Evolutionary conservation across 768 basidiomycete species (phyloP).

Genomic region (Mycena leptocephala): DNA sequence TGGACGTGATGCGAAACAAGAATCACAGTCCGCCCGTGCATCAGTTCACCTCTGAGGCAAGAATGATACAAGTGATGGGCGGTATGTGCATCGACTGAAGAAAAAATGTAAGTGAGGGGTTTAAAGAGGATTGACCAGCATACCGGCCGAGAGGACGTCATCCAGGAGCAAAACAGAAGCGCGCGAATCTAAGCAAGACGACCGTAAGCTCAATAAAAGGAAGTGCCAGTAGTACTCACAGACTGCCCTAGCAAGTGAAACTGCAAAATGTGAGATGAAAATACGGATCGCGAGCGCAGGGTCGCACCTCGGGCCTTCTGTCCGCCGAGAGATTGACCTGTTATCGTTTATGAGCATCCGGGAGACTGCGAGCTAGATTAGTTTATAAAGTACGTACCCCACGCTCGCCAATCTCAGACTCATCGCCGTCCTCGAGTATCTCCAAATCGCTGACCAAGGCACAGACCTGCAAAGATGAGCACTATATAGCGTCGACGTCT

Average conservation of each 20-base stretch:
- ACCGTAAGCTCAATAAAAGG: background rate
- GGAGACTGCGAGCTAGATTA: constrained; percentile 1
- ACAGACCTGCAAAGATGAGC: constrained; percentile 52
- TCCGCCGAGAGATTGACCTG: constrained; percentile 72
- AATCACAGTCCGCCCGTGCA: constrained; percentile 88
- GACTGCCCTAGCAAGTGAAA: constrained; percentile 87
- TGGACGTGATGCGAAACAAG: constrained; percentile 97
- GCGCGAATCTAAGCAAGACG: background rate
- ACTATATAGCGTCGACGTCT: constrained; percentile 31
- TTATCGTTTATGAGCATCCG: constrained; percentile 49
- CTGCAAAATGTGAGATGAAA: constrained; percentile 45
- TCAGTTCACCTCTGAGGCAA: constrained; percentile 88
- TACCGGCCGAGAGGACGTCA: background rate
- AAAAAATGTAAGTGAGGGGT: too few species aligned
- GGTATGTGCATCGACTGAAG: background rate
- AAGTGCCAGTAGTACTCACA: constrained; percentile 46
- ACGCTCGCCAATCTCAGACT: constrained; percentile 90
- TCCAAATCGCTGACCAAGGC: constrained; percentile 84
- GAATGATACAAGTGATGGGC: constrained; percentile 63
- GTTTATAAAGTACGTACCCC: constrained; percentile 65
- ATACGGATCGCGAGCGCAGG: too few species aligned
- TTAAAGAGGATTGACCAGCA: background rate
- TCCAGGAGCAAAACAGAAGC: background rate
- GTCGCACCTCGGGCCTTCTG: constrained; percentile 79
- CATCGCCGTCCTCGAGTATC: constrained; percentile 91